phyloP scores from a whole-genome alignment of 1,284 basidiomycete genomes.

The Xerocomus tenax region DNA sequence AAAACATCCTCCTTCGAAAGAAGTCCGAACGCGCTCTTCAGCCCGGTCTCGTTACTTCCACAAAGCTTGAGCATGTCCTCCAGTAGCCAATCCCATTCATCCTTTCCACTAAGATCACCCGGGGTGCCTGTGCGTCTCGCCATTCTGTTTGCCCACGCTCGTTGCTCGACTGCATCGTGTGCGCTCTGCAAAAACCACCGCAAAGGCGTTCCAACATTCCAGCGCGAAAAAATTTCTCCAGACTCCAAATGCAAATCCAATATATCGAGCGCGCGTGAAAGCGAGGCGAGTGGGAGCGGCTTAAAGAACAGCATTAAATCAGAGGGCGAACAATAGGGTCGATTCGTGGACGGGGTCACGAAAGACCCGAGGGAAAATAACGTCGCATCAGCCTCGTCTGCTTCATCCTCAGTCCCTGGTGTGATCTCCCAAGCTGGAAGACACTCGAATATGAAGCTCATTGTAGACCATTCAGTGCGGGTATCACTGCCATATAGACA shows the following conservation, averaged over 20 bases:
- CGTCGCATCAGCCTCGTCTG: constrained; percentile 71
- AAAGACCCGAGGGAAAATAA: constrained; percentile 71
- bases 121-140: constrained; percentile 61
- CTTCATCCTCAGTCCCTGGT: constrained; percentile 49
- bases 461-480: constrained; percentile 66
- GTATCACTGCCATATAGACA: constrained; percentile 79
- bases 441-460: constrained; percentile 90
- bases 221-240: constrained; percentile 81
- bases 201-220: constrained; percentile 73
- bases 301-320: constrained; percentile 78
- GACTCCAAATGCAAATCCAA: constrained; percentile 90
- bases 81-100: constrained; percentile 78
- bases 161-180: constrained; percentile 59
- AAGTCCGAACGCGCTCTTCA: constrained; percentile 72
- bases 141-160: constrained; percentile 81
- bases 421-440: constrained; percentile 79
- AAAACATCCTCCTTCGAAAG: constrained; percentile 64
- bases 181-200: constrained; percentile 80
- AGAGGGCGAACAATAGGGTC: constrained; percentile 49
- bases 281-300: constrained; percentile 60
- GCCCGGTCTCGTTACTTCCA: constrained; percentile 52
- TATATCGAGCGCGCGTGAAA: constrained; percentile 79
- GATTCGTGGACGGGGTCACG: constrained; percentile 63
- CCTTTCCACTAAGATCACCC: constrained; percentile 50
- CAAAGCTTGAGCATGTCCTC: constrained; percentile 83